Base-by-base conservation (phyloP, 2,329 filamentous ascomycete genomes). In the Alternaria longipes region DNA sequence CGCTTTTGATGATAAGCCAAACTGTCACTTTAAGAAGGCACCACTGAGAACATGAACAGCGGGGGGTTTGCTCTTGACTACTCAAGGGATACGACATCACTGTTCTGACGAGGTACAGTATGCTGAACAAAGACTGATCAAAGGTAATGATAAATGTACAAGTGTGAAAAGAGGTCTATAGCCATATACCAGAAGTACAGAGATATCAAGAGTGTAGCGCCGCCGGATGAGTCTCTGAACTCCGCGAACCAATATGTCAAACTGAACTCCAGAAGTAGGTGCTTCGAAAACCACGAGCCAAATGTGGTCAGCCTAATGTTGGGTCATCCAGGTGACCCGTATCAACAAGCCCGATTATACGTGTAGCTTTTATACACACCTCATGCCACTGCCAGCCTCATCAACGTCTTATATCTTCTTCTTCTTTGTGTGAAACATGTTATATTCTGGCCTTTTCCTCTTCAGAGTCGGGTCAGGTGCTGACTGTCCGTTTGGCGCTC, bases 391-490 rank as follows among this genome's bases (percentile, higher is more conserved):
- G 8, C 20, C 20, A 50, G 8, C 20, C 14, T 14, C 20, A 36
- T 16, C 12, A 9, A 26, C 14, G 5, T 26, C 34, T 56, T 24
- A 69, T 3, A 59, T 12, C 49, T 45, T 68, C 53, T 54, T 64
- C 46, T 66, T 62, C 53, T 67, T 70, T 5, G 57, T 60, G 32
- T 69, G 60, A 44, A 73, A 72, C 53, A 73, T 60, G 50, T 62
- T 71, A 8, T 69, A 64, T 18, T 63, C 64, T 51, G 66, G 63
- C 24, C 64, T 53, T 34, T 65, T 65, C 32, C 69, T 66, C 58
- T 69, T 73, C 6, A 65, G 59, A 7, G 63, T 56, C 8, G 62
- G 22, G 1, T 64, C 42, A 26, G 62, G 46, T 7, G 57, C 59
- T n/a, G 54, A 54, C 54, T 64, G 61, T 50, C 65, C 58, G 8